These are phyloP conservation scores for Solanum paucissectum DNA, from an alignment of 257 asterid species.

Conservation along the genomic window DNA sequence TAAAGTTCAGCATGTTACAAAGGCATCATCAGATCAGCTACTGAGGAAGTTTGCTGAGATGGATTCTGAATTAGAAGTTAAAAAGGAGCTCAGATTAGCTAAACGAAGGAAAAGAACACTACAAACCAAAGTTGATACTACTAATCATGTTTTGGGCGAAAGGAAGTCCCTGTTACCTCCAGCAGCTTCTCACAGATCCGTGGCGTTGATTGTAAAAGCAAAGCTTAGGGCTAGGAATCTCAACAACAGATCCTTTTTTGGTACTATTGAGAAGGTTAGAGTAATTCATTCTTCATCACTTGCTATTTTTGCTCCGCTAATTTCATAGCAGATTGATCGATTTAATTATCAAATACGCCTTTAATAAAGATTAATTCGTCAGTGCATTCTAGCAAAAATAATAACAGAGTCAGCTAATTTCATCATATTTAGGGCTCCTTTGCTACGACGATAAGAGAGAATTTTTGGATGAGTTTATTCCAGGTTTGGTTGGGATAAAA, in stretches of 20 bases:
- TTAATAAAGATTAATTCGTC: no score
- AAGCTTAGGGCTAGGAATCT: slow-evolving; percentile 44
- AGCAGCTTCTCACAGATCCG: slow-evolving; percentile 21
- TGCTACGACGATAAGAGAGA: no score
- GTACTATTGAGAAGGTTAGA: slow-evolving; percentile 52
- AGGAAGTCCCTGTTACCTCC: slow-evolving; percentile 52
- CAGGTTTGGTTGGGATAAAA: not conserved
- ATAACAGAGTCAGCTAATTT: not conserved
- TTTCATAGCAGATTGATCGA: not conserved
- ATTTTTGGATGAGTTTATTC: not conserved
- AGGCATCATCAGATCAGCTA: slow-evolving; percentile 71
- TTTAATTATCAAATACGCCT: not conserved
- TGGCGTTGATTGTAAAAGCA: slow-evolving; percentile 30
- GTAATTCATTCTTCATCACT: not conserved
- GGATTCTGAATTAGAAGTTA: slow-evolving; percentile 31
- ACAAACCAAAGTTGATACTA: not conserved
- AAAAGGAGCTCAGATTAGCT: slow-evolving; percentile 35
- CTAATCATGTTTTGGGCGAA: slow-evolving; percentile 9
- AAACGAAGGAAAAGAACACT: slow-evolving; percentile 31
- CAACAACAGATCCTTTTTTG: slow-evolving; percentile 45
- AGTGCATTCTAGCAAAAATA: not conserved
- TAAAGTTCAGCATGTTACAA: slow-evolving; percentile 60
- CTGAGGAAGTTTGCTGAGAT: slow-evolving; percentile 71
- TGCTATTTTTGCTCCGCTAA: not conserved
- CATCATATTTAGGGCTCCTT: not conserved